These are phyloP conservation scores for Wakefieldia striispora DNA, from an alignment of 768 basidiomycete species.

Conservation along the genomic window DNA sequence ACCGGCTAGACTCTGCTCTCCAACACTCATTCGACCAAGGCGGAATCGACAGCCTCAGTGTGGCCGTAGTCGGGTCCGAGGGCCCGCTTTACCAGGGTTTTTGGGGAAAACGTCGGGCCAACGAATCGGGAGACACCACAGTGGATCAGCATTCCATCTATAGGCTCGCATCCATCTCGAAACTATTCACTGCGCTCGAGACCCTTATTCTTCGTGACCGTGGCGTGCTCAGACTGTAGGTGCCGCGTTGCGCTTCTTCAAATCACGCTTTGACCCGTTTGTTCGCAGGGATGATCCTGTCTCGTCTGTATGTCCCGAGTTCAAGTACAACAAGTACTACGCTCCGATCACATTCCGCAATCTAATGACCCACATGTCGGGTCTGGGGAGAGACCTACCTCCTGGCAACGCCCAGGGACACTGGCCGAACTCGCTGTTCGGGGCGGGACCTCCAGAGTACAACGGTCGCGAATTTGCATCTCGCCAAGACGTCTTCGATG, in stretches of 20 bases:
- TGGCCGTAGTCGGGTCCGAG: constrained; percentile 46
- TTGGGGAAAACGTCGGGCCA: constrained; percentile 43
- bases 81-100: constrained; percentile 46
- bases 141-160: constrained; percentile 48
- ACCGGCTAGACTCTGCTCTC: constrained; percentile 5
- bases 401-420: constrained; percentile 27
- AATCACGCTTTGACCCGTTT: background rate
- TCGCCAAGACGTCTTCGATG: constrained; percentile 33
- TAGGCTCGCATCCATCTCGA: constrained; percentile 51
- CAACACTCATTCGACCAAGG: constrained; percentile 22
- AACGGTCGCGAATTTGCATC: constrained; percentile 34
- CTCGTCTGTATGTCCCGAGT: constrained; percentile 25
- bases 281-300: constrained; percentile 48
- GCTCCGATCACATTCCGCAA: constrained; percentile 39
- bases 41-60: constrained; percentile 48
- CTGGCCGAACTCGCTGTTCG: constrained; percentile 41
- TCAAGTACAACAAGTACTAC: constrained; percentile 19
- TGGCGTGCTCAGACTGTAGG: constrained; percentile 41
- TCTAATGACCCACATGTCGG: constrained; percentile 41
- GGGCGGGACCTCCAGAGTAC: constrained; percentile 26
- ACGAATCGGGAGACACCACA: constrained; percentile 34
- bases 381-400: constrained; percentile 35
- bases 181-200: constrained; percentile 49
- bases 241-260: background rate
- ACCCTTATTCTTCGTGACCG: constrained; percentile 47